Base-by-base conservation (phyloP, 148 eudicot genomes). In the Diospyros lotus region DNA sequence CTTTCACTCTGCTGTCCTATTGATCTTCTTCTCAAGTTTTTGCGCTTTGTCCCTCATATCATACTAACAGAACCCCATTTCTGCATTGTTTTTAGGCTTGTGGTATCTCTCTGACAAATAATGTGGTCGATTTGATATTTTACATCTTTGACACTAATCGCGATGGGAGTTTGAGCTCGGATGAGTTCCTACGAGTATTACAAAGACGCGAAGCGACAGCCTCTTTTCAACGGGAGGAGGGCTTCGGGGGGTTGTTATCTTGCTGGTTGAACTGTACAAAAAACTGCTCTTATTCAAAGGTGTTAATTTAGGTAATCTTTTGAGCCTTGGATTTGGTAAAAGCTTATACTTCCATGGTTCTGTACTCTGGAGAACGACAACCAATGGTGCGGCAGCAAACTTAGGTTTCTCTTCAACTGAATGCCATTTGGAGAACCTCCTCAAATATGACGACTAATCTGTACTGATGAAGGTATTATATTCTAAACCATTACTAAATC, bases 131-230 rank as follows among this genome's bases (percentile, higher is more conserved):
- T 70, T 77, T 94, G 76, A 88, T 94, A 80, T 92, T 84, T 77
- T 84, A 87, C 56, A 59, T 92, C 48, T 94, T 92, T 66, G 98
- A 94, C 83, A 46, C 82, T 10, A 83, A 94, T 58, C 77, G 82
- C 1, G 98, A 94, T 80, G 98, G 97, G 58, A 89, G 79, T 67
- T 77, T 94, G 40, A 90, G 98, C 79, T 80, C 90, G 0, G 96
- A 90, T 13, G 97, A 92, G 88, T 94, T 94, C 75, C 52, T 94
- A 39, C 79, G 83, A 84, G 98, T 92, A 4, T 60, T 94, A 40
- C 91, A 90, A 65, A 85, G 87, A 69, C 76, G 91, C 45, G 97
- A 84, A 72, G 75, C 61, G 64, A 84, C 79, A 6, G 75, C 45
- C 12, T 70, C 78, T 2, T 62, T 80, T 43, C 86, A 92, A 9